Evolutionary conservation across 1,139 yeast species (phyloP).

Genomic region (Hemisphaericaspora xylanilytica): DNA sequence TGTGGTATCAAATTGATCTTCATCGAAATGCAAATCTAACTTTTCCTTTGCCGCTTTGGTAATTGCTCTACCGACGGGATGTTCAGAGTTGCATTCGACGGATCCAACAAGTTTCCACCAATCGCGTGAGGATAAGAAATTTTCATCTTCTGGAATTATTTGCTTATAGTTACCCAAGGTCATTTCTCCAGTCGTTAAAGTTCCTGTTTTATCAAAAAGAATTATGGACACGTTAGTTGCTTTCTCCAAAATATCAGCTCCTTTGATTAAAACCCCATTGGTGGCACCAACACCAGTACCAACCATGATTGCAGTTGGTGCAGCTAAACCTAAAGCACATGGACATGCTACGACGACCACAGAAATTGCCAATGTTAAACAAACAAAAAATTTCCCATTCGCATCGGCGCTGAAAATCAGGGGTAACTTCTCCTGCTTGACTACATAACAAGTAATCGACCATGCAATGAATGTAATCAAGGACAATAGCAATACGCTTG

Average conservation of each 20-base stretch:
- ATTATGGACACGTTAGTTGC: slow-evolving; percentile 66
- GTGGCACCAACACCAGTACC: slow-evolving; percentile 96
- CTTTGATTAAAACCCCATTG: slow-evolving; percentile 87
- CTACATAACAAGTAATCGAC: slow-evolving; percentile 41
- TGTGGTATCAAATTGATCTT: slow-evolving; percentile 29
- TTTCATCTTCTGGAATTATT: slow-evolving; percentile 2
- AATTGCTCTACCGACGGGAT: slow-evolving; percentile 82
- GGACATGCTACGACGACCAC: slow-evolving; percentile 98
- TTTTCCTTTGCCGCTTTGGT: slow-evolving; percentile 28
- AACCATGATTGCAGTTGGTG: slow-evolving; percentile 98
- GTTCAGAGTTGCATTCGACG: slow-evolving; percentile 74
- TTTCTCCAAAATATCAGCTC: slow-evolving; percentile 84
- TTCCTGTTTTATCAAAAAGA: slow-evolving; percentile 94
- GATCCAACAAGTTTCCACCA: slow-evolving; percentile 65
- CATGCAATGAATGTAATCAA: slow-evolving; percentile 67
- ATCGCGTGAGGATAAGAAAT: slow-evolving; percentile 10
- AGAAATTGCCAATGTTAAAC: slow-evolving; percentile 82
- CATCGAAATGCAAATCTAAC: slow-evolving; percentile 31
- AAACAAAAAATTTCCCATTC: slow-evolving; percentile 62
- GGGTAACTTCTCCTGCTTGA: slow-evolving; percentile 44
- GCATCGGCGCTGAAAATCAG: slow-evolving; percentile 49
- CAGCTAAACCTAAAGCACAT: slow-evolving; percentile 93
- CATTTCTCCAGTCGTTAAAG: slow-evolving; percentile 87
- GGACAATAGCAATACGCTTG: slow-evolving; percentile 63
- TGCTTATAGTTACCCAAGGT: slow-evolving; percentile 35